Evolutionary conservation across 495 filamentous ascomycete species (phyloP).

Genomic region (Penicillium coprophilum): DNA sequence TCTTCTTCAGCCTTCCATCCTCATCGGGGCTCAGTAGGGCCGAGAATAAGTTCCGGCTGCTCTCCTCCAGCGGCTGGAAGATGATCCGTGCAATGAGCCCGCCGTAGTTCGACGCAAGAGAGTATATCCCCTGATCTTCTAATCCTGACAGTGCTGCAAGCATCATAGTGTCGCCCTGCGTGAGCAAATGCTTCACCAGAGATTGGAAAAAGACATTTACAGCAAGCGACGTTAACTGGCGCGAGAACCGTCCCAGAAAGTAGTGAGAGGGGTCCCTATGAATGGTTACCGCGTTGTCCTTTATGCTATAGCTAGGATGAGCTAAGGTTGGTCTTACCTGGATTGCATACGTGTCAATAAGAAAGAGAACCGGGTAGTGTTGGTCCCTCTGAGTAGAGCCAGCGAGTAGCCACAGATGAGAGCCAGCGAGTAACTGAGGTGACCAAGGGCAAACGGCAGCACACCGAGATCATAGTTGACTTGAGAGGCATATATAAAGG

Average conservation of each 20-base stretch:
- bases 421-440: slow-evolving; percentile 69
- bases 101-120: slow-evolving; percentile 91
- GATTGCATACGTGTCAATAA: slow-evolving; percentile 43
- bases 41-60: slow-evolving; percentile 81
- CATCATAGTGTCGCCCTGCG: slow-evolving; percentile 89
- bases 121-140: slow-evolving; percentile 86
- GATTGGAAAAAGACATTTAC: slow-evolving; percentile 82
- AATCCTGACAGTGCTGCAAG: slow-evolving; percentile 73
- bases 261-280: slow-evolving; percentile 44
- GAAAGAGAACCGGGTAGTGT: slow-evolving; percentile 58
- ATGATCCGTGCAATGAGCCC: slow-evolving; percentile 84
- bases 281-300: background rate
- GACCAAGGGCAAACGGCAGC: slow-evolving; percentile 85
- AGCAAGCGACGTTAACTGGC: slow-evolving; percentile 64
- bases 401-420: slow-evolving; percentile 66
- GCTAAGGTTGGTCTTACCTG: slow-evolving; percentile 33
- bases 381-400: slow-evolving; percentile 44
- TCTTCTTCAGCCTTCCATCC: slow-evolving; percentile 13
- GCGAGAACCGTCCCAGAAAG: slow-evolving; percentile 62
- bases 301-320: background rate
- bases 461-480: slow-evolving; percentile 59
- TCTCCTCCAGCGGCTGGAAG: slow-evolving; percentile 95
- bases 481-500: slow-evolving; percentile 58
- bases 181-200: slow-evolving; percentile 84
- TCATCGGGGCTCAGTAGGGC: slow-evolving; percentile 52